Percentiles rank a stretch among this genome's conserved stretches.
These are phyloP conservation scores for Metschnikowia anglica DNA, from an alignment of 805 yeast genomes.

Conservation along the genomic window DNA sequence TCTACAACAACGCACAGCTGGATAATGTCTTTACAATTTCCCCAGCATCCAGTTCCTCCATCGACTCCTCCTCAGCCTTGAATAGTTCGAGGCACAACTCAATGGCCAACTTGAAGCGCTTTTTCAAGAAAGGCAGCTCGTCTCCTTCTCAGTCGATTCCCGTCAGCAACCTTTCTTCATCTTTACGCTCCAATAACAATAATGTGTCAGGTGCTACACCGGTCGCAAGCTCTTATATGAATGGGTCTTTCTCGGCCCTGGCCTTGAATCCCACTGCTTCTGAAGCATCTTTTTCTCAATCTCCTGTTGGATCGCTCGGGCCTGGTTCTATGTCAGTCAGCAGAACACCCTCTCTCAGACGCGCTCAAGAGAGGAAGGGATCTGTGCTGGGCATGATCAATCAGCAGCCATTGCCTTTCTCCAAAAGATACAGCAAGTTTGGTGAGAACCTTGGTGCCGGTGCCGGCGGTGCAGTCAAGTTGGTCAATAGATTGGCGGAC, in stretches of 20 bases:
- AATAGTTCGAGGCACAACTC: constrained; percentile 61
- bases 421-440: constrained; percentile 74
- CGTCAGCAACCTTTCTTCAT: constrained; percentile 25
- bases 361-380: constrained; percentile 37
- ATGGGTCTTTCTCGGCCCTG: constrained; percentile 29
- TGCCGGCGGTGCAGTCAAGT: constrained; percentile 87
- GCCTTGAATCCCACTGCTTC: constrained; percentile 35
- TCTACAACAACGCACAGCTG: constrained; percentile 34
- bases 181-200: constrained; percentile 21
- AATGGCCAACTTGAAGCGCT: constrained; percentile 74
- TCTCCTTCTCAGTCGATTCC: constrained; percentile 22
- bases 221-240: constrained; percentile 25
- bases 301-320: constrained; percentile 27
- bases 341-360: constrained; percentile 32
- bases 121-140: constrained; percentile 51
- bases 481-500: constrained; percentile 68
- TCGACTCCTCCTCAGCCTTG: constrained; percentile 30
- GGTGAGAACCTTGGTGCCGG: constrained; percentile 92
- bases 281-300: constrained; percentile 35
- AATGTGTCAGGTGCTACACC: constrained; percentile 19
- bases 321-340: constrained; percentile 27
- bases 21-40: constrained; percentile 25
- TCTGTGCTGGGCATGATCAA: constrained; percentile 36
- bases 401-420: constrained; percentile 50
- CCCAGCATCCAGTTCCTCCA: constrained; percentile 37